phyloP scores from a whole-genome alignment of 176 grass and related monocot genomes.

The Musa itinerans region DNA sequence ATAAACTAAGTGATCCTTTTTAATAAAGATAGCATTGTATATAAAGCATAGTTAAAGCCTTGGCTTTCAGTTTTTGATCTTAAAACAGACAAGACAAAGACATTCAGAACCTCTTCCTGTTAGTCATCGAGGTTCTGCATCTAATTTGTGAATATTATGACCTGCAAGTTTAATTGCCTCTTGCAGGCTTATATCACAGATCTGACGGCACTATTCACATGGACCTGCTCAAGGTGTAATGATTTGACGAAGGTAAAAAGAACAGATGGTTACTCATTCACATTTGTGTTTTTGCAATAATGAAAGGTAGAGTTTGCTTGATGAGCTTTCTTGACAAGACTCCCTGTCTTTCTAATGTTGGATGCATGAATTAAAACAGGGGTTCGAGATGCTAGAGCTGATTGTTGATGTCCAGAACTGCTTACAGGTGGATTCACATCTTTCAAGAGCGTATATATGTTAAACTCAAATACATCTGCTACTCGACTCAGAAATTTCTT shows the following conservation, averaged over 20 bases:
- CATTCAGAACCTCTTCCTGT: background rate
- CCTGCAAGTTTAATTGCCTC: background rate
- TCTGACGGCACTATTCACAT: constrained; percentile 74
- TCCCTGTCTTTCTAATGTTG: constrained; percentile 1
- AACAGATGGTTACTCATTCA: background rate
- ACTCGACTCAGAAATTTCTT: background rate
- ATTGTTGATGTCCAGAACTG: constrained; percentile 83
- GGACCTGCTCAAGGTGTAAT: constrained; percentile 79
- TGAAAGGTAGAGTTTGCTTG: background rate
- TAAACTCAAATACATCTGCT: background rate
- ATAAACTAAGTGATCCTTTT: no score
- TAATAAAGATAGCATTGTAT: no score
- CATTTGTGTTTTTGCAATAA: background rate
- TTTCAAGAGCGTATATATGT: background rate
- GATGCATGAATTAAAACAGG: constrained; percentile 29
- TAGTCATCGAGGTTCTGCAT: background rate
- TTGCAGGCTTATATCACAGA: constrained; percentile 90
- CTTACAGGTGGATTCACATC: constrained; percentile 45
- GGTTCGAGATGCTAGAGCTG: constrained; percentile 77
- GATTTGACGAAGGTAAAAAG: constrained; percentile 52
- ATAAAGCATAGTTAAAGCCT: no score
- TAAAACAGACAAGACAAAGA: no score
- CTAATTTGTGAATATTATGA: background rate
- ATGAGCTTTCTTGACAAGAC: background rate
- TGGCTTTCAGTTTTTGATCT: no score